A percentile compares a stretch with the other conserved stretches of the same genome.
Evolutionary conservation across 306 rosid genomes (phyloP).

Genomic region (Fragaria nilgerrensis): DNA sequence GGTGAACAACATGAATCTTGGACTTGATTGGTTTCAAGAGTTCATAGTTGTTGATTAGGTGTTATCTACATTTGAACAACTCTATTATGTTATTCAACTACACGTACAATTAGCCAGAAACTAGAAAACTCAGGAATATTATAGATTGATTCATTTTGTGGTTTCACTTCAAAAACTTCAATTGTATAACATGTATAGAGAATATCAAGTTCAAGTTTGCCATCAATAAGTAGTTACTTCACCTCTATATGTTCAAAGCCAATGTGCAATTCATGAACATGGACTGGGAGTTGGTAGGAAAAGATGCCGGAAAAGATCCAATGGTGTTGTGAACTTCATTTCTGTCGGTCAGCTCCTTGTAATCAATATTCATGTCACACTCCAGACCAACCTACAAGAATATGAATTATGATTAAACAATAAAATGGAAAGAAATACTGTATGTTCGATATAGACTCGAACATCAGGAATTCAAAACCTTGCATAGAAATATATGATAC

Average conservation of each 20-base stretch:
- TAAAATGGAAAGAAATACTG: background rate
- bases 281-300: conserved; percentile 17
- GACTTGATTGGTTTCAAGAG: background rate
- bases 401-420: background rate
- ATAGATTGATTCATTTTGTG: too few relatives aligned
- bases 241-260: conserved; percentile 27
- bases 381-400: conserved; percentile 40
- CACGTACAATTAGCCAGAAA: background rate
- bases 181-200: too few relatives aligned
- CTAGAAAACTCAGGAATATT: background rate
- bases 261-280: conserved; percentile 37
- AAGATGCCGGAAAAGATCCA: conserved; percentile 34
- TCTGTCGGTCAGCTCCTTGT: conserved; percentile 20
- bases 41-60: conserved; percentile 13
- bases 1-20: conserved; percentile 7
- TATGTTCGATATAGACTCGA: background rate
- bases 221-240: too few relatives aligned
- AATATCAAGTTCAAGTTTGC: too few relatives aligned
- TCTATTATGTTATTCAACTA: background rate
- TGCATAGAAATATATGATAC: background rate
- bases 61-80: background rate
- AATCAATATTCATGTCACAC: conserved; percentile 39
- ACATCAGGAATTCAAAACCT: background rate
- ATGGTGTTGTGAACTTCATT: conserved; percentile 25
- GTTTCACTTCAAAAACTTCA: too few relatives aligned